phyloP scores from a whole-genome alignment of 176 grass and related monocot genomes.

The Carex pumila region DNA sequence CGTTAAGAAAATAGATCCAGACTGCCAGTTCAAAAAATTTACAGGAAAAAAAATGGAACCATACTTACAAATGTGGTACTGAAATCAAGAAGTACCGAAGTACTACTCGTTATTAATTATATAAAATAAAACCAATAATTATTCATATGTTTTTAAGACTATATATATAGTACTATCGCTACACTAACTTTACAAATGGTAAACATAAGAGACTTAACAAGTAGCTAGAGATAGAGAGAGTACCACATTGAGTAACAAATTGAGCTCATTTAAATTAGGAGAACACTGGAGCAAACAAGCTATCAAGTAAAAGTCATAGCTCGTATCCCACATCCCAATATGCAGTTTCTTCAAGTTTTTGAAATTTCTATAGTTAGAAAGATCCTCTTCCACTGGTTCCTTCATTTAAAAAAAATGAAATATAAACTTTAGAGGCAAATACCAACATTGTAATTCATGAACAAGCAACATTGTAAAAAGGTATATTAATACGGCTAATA shows the following conservation, averaged over 20 bases:
- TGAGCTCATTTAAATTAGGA: not conserved
- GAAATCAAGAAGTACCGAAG: not conserved
- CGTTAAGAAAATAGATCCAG: too few species aligned
- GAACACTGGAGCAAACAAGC: not conserved
- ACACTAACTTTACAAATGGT: not conserved
- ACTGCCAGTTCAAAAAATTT: too few species aligned
- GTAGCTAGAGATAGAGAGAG: too few species aligned
- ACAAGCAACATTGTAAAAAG: not conserved
- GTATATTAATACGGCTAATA: not conserved
- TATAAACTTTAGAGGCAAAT: not conserved
- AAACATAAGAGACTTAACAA: too few species aligned
- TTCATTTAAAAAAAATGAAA: not conserved
- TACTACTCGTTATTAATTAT: not conserved
- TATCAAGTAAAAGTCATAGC: not conserved
- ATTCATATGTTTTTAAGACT: not conserved
- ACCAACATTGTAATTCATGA: not conserved
- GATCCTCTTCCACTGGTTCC: not conserved
- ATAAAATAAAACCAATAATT: not conserved
- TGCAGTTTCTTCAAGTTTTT: not conserved
- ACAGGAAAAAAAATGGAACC: too few species aligned
- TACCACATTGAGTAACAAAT: not conserved
- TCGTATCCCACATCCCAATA: not conserved
- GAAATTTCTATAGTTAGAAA: not conserved
- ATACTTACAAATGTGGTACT: not conserved
- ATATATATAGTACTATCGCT: not conserved